Percentiles rank a stretch among this genome's conserved stretches.
Evolutionary conservation across 352 stramenopile genomes (phyloP).

Genomic region (Phytophthora sansomeana): DNA sequence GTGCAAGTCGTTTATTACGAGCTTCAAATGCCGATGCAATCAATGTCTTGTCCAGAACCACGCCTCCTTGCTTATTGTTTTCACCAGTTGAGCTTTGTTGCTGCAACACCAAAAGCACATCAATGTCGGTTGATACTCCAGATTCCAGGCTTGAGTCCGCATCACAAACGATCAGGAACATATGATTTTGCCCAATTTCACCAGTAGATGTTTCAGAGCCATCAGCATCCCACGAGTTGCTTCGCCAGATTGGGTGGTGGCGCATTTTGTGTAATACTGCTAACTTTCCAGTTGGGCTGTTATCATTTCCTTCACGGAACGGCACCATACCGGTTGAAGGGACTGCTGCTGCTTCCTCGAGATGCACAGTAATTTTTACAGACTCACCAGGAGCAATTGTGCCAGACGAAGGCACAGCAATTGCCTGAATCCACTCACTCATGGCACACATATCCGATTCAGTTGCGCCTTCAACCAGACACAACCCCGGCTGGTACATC

Average conservation of each 20-base stretch:
- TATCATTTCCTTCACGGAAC: conserved; percentile 42
- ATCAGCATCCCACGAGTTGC: conserved; percentile 84
- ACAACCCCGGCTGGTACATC: conserved; percentile 73
- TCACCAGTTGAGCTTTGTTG: conserved; percentile 49
- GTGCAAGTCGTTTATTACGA: conserved; percentile 62
- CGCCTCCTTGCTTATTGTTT: conserved; percentile 43
- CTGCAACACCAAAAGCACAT: conserved; percentile 78
- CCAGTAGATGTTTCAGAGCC: conserved; percentile 48
- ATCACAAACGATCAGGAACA: conserved; percentile 82
- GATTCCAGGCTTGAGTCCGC: conserved; percentile 62
- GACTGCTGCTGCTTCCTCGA: conserved; percentile 66
- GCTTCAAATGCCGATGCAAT: conserved; percentile 71
- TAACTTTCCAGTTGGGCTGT: conserved; percentile 39
- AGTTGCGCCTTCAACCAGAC: conserved; percentile 64
- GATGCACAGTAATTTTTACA: conserved; percentile 79
- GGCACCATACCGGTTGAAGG: conserved; percentile 24
- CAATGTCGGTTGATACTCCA: conserved; percentile 65
- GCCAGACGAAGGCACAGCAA: conserved; percentile 74
- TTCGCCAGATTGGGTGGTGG: conserved; percentile 82
- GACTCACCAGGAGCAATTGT: conserved; percentile 77
- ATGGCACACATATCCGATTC: conserved; percentile 76
- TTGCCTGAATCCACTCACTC: conserved; percentile 79
- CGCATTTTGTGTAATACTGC: conserved; percentile 77
- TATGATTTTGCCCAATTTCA: conserved; percentile 63
- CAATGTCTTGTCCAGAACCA: conserved; percentile 46